These are phyloP conservation scores for Firmiana major DNA, from an alignment of 345 rosid species.

Conservation along the genomic window DNA sequence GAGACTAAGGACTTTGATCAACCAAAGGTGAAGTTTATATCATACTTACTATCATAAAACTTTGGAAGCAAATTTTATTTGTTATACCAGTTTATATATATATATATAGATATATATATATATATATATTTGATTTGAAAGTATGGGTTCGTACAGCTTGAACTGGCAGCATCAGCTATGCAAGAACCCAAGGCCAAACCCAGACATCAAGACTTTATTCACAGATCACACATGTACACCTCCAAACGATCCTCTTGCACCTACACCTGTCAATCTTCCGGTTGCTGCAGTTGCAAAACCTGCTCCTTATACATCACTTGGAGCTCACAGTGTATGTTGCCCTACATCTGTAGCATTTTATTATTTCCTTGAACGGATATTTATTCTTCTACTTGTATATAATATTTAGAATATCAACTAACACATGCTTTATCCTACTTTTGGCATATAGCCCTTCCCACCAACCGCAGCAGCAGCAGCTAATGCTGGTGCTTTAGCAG, in stretches of 20 bases:
- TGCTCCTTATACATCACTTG: conserved; percentile 48
- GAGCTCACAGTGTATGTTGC: conserved; percentile 53
- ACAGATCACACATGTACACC: conserved; percentile 69
- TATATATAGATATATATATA: too few species aligned
- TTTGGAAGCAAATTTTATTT: not conserved
- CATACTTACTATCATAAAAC: not conserved
- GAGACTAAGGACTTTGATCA: conserved; percentile 63
- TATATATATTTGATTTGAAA: not conserved
- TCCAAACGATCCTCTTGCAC: conserved; percentile 64
- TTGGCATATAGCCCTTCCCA: conserved; percentile 52
- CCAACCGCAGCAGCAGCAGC: conserved; percentile 36
- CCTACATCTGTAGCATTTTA: not conserved
- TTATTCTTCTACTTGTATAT: not conserved
- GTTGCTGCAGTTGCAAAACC: conserved; percentile 57
- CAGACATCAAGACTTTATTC: conserved; percentile 80
- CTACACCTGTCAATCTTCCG: conserved; percentile 56
- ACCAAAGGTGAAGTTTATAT: conserved; percentile 50
- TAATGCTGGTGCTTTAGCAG: conserved; percentile 62
- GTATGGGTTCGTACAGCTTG: conserved; percentile 44
- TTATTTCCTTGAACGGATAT: not conserved
- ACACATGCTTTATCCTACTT: conserved; percentile 4
- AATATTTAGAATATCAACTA: not conserved
- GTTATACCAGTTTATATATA: not conserved
- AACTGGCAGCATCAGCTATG: conserved; percentile 94
- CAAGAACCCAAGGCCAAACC: conserved; percentile 80